phyloP scores from a whole-genome alignment of 2,329 filamentous ascomycete genomes.

The Aspergillus pseudonomiae region DNA sequence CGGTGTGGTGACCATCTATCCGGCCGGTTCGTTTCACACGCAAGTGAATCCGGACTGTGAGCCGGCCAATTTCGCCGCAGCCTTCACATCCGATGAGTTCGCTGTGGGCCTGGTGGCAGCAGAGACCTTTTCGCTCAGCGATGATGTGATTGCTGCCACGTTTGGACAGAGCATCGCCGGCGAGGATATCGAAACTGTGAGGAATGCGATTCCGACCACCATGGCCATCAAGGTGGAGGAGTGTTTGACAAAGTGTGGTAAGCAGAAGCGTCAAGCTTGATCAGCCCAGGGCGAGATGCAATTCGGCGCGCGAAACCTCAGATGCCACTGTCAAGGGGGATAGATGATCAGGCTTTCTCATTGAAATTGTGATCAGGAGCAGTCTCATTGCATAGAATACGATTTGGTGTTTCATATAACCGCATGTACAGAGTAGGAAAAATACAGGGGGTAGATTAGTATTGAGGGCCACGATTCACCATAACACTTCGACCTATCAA shows the following conservation, averaged over 20 bases:
- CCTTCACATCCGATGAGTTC: conserved; percentile 27
- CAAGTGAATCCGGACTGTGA: conserved; percentile 32
- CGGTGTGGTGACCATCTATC: conserved; percentile 28
- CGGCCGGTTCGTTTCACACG: conserved; percentile 30
- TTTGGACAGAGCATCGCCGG: conserved; percentile 27
- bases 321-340: no score
- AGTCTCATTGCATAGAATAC: no score
- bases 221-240: conserved; percentile 26
- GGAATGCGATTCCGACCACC: conserved; percentile 19
- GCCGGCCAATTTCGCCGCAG: conserved; percentile 27
- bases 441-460: no score
- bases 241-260: conserved; percentile 29
- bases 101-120: conserved; percentile 23
- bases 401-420: no score
- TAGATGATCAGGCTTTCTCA: no score
- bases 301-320: background rate
- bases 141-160: conserved; percentile 23
- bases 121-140: conserved; percentile 22
- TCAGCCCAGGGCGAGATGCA: background rate
- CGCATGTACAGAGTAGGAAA: no score
- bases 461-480: no score
- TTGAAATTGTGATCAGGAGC: no score
- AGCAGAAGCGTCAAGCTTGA: conserved; percentile 18
- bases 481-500: no score
- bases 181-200: conserved; percentile 26